phyloP scores from a whole-genome alignment of 257 asterid genomes.

The Solanum okadae region DNA sequence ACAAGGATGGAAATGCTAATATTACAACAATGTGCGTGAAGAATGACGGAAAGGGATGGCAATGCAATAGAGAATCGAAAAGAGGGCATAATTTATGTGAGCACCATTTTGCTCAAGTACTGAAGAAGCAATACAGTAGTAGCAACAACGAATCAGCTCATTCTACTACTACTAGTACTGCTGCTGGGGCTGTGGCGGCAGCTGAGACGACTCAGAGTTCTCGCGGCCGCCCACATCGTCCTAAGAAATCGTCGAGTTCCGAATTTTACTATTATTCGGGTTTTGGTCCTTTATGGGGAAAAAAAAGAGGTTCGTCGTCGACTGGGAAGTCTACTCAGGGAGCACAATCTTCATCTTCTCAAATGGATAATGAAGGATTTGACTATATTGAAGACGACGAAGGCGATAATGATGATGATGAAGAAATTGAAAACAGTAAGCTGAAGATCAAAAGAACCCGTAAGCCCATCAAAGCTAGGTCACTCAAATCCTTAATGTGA shows the following conservation, averaged over 20 bases:
- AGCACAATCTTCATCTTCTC: not conserved
- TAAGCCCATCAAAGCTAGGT: slow-evolving; percentile 73
- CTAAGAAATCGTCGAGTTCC: slow-evolving; percentile 22
- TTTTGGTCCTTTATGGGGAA: slow-evolving; percentile 76
- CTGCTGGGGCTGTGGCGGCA: not conserved
- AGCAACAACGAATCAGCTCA: not conserved
- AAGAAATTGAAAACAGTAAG: slow-evolving; percentile 1
- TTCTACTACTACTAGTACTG: not conserved
- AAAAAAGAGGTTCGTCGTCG: slow-evolving; percentile 27
- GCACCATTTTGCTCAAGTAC: slow-evolving; percentile 23
- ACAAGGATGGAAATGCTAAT: not conserved
- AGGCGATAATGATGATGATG: slow-evolving; percentile 23
- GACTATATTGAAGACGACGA: slow-evolving; percentile 35
- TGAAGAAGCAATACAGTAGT: not conserved
- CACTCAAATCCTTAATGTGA: slow-evolving; percentile 75
- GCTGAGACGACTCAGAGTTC: slow-evolving; percentile 12
- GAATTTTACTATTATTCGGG: slow-evolving; percentile 73
- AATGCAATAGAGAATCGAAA: slow-evolving; percentile 32
- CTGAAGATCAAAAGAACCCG: slow-evolving; percentile 29
- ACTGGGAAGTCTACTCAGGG: not conserved
- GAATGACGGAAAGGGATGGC: slow-evolving; percentile 61
- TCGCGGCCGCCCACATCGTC: slow-evolving; percentile 19
- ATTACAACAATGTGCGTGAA: slow-evolving; percentile 20
- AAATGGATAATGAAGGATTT: slow-evolving; percentile 3
- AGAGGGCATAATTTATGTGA: slow-evolving; percentile 34